phyloP scores from a whole-genome alignment of 176 grass and related monocot species.

The Coix lacrymajobi region DNA sequence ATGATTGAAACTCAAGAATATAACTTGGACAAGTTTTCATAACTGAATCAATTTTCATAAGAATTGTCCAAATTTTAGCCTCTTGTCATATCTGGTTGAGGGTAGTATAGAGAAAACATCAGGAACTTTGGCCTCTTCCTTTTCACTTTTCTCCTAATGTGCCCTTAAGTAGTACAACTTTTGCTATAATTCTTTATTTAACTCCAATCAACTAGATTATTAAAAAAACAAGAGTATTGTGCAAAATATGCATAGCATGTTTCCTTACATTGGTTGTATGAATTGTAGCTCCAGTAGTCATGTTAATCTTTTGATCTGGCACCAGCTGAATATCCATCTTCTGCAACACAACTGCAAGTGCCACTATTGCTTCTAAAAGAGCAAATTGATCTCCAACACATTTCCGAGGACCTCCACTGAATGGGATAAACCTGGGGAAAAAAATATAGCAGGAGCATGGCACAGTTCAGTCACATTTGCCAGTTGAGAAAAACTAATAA shows the following conservation, averaged over 20 bases:
- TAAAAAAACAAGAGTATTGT: background rate
- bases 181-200: background rate
- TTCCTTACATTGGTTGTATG: slow-evolving; percentile 82
- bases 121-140: background rate
- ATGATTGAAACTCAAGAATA: background rate
- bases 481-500: background rate
- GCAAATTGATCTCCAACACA: slow-evolving; percentile 99
- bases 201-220: slow-evolving; percentile 12
- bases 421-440: slow-evolving; percentile 76
- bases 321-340: slow-evolving; percentile 72
- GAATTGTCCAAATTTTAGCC: background rate
- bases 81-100: background rate
- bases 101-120: background rate
- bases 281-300: slow-evolving; percentile 99
- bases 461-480: background rate
- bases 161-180: background rate
- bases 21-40: background rate
- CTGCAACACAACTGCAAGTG: slow-evolving; percentile 79
- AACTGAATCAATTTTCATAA: background rate
- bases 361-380: slow-evolving; percentile 90
- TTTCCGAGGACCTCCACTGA: slow-evolving; percentile 97
- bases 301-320: slow-evolving; percentile 89
- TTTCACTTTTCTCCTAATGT: background rate
- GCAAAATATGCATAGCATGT: background rate
- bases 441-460: background rate